These are phyloP conservation scores for Lathyrus aphaca DNA, from an alignment of 306 rosid genomes.

Conservation along the genomic window DNA sequence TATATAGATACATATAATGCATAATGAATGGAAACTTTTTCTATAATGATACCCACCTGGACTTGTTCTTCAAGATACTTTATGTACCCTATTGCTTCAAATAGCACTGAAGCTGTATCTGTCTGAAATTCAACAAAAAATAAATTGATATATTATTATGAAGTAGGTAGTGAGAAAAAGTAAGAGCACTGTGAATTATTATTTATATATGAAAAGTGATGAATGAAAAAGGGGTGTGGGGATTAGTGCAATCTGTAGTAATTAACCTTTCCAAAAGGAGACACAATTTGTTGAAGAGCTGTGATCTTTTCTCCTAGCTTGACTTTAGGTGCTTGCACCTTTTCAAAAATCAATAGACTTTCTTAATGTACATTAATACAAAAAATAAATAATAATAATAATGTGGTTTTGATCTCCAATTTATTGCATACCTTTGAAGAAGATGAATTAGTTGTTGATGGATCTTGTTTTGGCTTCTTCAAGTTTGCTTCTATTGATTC, in stretches of 20 bases:
- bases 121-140: constrained; percentile 61
- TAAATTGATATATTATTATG: background rate
- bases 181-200: constrained; percentile 42
- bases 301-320: constrained; percentile 85
- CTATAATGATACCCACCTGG: constrained; percentile 51
- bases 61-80: constrained; percentile 92
- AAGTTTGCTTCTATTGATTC: constrained; percentile 63
- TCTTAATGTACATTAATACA: constrained; percentile 2
- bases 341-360: constrained; percentile 41
- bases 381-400: constrained; percentile 5
- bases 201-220: background rate
- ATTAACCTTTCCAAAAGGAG: constrained; percentile 98
- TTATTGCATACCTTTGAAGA: constrained; percentile 73
- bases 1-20: constrained; percentile 30
- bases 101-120: constrained; percentile 92
- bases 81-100: constrained; percentile 86
- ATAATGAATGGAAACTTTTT: constrained; percentile 29
- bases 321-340: constrained; percentile 91
- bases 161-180: constrained; percentile 43
- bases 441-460: constrained; percentile 48
- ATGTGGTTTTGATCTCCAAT: background rate
- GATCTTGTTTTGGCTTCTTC: constrained; percentile 73
- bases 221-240: background rate
- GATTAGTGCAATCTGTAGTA: constrained; percentile 36
- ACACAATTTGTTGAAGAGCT: constrained; percentile 95